Base-by-base conservation (phyloP, 2,329 filamentous ascomycete genomes). In the Taxawa tesnikishii region DNA sequence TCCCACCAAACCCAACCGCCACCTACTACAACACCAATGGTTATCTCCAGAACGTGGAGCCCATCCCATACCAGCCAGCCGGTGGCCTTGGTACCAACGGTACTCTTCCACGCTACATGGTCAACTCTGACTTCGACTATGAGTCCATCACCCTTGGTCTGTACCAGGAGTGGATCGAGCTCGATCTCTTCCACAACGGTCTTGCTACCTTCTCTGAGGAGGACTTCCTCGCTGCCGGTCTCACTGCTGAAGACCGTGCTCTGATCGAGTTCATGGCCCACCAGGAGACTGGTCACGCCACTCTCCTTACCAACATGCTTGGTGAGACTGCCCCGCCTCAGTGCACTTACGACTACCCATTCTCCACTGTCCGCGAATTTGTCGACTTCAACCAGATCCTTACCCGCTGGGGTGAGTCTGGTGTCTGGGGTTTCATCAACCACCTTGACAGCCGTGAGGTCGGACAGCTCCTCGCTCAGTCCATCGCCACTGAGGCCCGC, bases 321-420 rank as follows among this genome's bases (percentile, higher is more conserved):
- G 83, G 83, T 7, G 54, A 72, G 37, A 79, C 59, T 34, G 63
- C 83, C 0, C 80, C 82, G 1, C 65, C 67, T 32, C 78, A 84
- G 51, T 90, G 83, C 61, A 76, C 69, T 0, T 92, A 92, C 63
- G 75, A 84, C 59, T 90, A 90, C 50, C 83, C 83, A 1, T 82
- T 74, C 49, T 71, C 61, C 34, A 85, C 73, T 18, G 75, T 88
- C 1, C 70, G 67, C 33, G 82, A 90, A 54, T 88, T 74, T 49
- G 64, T 90, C 46, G 83, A 90, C 60, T 90, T 90, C 59, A 77
- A 73, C 55, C 81, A 88, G 58, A 85, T 85, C 56, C 59, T 90
- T n/a, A 90, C 83, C 1, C 76, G 81, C 19, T 84, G 71, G 55
- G 82, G 82, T 29, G 83, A 90, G 53, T 70, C 77, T 8, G 79